Evolutionary conservation across 179 eudicot genomes (phyloP).

Genomic region (Silene coronaria): DNA sequence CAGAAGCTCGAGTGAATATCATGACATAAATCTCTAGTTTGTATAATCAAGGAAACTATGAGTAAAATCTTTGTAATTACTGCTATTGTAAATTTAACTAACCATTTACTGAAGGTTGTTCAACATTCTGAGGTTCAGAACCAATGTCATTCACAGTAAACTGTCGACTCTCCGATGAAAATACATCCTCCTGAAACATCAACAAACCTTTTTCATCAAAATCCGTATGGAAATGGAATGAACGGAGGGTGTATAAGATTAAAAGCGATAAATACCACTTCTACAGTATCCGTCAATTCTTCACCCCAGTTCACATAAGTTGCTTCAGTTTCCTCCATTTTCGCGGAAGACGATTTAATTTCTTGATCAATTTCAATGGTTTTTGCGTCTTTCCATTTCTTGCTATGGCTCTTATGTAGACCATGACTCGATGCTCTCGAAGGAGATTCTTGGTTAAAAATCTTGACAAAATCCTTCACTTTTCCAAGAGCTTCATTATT

Average conservation of each 20-base stretch:
- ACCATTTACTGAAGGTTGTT: conserved; percentile 13
- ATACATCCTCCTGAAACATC: conserved; percentile 24
- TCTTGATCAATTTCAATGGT: conserved; percentile 25
- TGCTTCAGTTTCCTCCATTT: conserved; percentile 22
- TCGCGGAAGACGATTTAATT: conserved; percentile 17
- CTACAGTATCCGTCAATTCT: conserved; percentile 26
- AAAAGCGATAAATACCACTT: conserved; percentile 29
- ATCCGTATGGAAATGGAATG: not conserved
- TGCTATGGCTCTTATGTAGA: conserved; percentile 33
- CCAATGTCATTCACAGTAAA: conserved; percentile 19
- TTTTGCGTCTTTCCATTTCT: conserved; percentile 33
- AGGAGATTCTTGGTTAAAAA: conserved; percentile 54
- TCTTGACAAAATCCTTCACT: conserved; percentile 72
- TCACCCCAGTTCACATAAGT: conserved; percentile 21
- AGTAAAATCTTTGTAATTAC: not conserved
- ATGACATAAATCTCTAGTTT: not conserved
- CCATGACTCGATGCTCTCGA: conserved; percentile 25
- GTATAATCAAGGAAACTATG: too few relatives aligned
- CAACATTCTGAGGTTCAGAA: not conserved
- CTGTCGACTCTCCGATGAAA: conserved; percentile 26
- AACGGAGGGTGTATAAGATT: not conserved
- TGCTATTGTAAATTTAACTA: not conserved
- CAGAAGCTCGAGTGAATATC: conserved; percentile 12
- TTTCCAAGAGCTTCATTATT: conserved; percentile 35
- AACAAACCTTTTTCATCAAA: not conserved